phyloP scores from a whole-genome alignment of 2,329 filamentous ascomycete genomes.

The Furcasterigmium sp. region DNA sequence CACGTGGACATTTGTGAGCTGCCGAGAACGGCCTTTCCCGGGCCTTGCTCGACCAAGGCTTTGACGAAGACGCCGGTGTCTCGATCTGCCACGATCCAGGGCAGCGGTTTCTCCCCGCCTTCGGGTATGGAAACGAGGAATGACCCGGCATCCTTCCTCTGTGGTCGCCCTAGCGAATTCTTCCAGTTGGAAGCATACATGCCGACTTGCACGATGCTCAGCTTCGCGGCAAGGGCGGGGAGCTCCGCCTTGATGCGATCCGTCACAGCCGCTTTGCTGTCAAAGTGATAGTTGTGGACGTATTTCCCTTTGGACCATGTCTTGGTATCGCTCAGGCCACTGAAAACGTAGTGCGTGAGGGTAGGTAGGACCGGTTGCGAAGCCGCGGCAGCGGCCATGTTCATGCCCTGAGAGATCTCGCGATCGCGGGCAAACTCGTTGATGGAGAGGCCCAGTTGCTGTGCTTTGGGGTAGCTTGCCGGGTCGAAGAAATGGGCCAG shows the following conservation, averaged over 20 bases:
- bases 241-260: slow-evolving; percentile 1
- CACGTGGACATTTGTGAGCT: no score
- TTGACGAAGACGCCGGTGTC: slow-evolving; percentile 14
- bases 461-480: slow-evolving; percentile 4
- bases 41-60: slow-evolving; percentile 6
- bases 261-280: slow-evolving; percentile 5
- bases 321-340: background rate
- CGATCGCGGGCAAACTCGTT: slow-evolving; percentile 12
- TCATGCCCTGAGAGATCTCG: slow-evolving; percentile 13
- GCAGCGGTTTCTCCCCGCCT: background rate
- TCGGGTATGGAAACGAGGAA: slow-evolving; percentile 3
- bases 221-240: slow-evolving; percentile 7
- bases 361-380: slow-evolving; percentile 7
- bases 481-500: slow-evolving; percentile 5
- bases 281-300: slow-evolving; percentile 5
- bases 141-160: slow-evolving; percentile 8
- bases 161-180: slow-evolving; percentile 4
- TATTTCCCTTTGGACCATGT: slow-evolving; percentile 5
- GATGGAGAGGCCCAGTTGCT: slow-evolving; percentile 4
- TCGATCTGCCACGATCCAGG: slow-evolving; percentile 5
- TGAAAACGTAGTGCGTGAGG: slow-evolving; percentile 9
- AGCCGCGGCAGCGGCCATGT: slow-evolving; percentile 12
- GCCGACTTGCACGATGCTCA: slow-evolving; percentile 12
- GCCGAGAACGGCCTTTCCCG: slow-evolving; percentile 9
- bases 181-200: slow-evolving; percentile 12